phyloP scores from a whole-genome alignment of 2,329 filamentous ascomycete genomes.

The Pyricularia sp. region DNA sequence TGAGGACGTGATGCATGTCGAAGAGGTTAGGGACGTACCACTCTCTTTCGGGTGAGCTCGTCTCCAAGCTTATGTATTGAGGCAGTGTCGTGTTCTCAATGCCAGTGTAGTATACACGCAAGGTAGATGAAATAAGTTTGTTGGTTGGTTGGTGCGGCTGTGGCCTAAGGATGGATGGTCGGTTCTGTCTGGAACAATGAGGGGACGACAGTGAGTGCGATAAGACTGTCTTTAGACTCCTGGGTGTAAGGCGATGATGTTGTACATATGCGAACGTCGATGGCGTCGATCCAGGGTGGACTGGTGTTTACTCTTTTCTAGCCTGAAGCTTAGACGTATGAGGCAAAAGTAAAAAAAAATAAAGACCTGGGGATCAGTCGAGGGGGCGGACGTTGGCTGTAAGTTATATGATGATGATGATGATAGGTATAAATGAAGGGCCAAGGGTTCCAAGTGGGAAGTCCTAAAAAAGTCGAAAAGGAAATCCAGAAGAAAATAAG shows the following conservation, averaged over 20 bases:
- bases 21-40: neutral
- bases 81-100: slow-evolving; percentile 12
- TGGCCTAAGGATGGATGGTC: slow-evolving; percentile 26
- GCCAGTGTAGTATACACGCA: slow-evolving; percentile 15
- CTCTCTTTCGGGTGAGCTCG: neutral
- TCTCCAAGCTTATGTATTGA: slow-evolving; percentile 14
- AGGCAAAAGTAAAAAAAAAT: slow-evolving; percentile 1
- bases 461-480: slow-evolving; percentile 27
- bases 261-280: slow-evolving; percentile 16
- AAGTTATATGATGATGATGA: slow-evolving; percentile 3
- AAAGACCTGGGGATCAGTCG: neutral
- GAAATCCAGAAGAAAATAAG: slow-evolving; percentile 32
- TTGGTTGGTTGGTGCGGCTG: slow-evolving; percentile 12
- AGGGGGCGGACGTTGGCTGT: neutral
- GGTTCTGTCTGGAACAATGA: slow-evolving; percentile 24
- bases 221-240: slow-evolving; percentile 18
- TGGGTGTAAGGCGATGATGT: slow-evolving; percentile 15
- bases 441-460: slow-evolving; percentile 17
- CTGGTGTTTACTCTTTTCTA: neutral
- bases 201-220: slow-evolving; percentile 26
- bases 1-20: neutral
- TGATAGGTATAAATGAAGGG: slow-evolving; percentile 26
- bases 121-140: slow-evolving; percentile 12
- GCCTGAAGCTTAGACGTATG: neutral
- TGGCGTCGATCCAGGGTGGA: neutral